Percentiles rank a stretch among this genome's conserved stretches.
Conservation (phyloP, 352 stramenopile genomes). For the Halophytophthora batemanensis region DNA sequence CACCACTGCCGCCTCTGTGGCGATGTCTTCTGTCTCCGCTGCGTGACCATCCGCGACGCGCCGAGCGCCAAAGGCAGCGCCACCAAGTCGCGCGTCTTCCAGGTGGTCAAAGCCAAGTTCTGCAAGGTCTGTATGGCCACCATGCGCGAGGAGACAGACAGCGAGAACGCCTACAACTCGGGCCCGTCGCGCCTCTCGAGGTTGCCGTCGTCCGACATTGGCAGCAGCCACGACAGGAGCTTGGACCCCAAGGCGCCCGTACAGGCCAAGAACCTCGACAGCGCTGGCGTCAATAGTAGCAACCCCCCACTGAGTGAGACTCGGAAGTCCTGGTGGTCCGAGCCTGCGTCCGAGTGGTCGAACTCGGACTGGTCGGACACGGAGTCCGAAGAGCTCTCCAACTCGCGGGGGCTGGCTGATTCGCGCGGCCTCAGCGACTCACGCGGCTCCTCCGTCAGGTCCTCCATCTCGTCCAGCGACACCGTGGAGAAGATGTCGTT, state of each 20-base stretch:
- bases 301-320: conserved; percentile 6
- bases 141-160: conserved; percentile 26
- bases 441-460: conserved; percentile 22
- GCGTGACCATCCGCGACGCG: conserved; percentile 50
- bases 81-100: conserved; percentile 40
- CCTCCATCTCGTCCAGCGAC: conserved; percentile 23
- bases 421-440: conserved; percentile 17
- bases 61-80: conserved; percentile 16
- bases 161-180: conserved; percentile 4
- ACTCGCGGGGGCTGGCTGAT: conserved; percentile 12
- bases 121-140: conserved; percentile 53
- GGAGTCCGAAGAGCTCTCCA: conserved; percentile 34
- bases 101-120: conserved; percentile 56
- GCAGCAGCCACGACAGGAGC: too few relatives aligned
- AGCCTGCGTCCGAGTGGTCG: conserved; percentile 19
- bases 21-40: conserved; percentile 75
- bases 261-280: conserved; percentile 6
- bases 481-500: conserved; percentile 35
- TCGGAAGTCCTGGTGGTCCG: conserved; percentile 26
- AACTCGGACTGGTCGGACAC: conserved; percentile 44
- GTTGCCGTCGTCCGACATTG: too few relatives aligned
- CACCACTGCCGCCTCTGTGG: conserved; percentile 77
- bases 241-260: too few relatives aligned
- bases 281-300: conserved; percentile 2
- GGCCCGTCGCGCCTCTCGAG: background rate